A percentile compares a stretch with the other conserved stretches of the same genome.
Evolutionary conservation across 129 eudicot species (phyloP).

Genomic region (Artemisia argyi): DNA sequence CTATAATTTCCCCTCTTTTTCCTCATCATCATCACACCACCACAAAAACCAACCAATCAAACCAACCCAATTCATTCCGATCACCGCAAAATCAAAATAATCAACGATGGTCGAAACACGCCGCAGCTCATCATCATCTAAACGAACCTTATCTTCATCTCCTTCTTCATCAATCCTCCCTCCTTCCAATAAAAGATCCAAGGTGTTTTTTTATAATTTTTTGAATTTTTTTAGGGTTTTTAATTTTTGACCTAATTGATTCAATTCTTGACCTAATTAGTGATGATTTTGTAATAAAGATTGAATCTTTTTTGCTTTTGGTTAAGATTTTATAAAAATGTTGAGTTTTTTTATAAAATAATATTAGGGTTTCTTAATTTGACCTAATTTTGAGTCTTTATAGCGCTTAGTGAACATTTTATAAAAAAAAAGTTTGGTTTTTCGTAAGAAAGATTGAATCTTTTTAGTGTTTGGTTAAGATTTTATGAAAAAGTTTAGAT

Average conservation of each 20-base stretch:
- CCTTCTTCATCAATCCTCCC: not conserved
- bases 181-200: constrained; percentile 11
- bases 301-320: not conserved
- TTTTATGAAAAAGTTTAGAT: too few species aligned
- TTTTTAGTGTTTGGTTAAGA: not conserved
- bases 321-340: not conserved
- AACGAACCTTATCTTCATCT: constrained; percentile 1
- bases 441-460: too few species aligned
- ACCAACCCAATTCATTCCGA: not conserved
- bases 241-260: not conserved
- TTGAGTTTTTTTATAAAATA: too few species aligned
- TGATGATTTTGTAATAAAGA: not conserved
- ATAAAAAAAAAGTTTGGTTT: too few species aligned
- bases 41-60: too few species aligned
- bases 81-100: not conserved
- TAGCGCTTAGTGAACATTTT: not conserved
- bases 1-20: constrained; percentile 9
- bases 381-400: not conserved
- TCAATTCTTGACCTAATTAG: not conserved
- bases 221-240: too few species aligned
- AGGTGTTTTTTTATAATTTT: too few species aligned
- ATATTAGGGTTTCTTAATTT: too few species aligned
- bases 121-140: constrained; percentile 10
- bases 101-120: constrained; percentile 13
- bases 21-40: constrained; percentile 1